Percentiles rank a stretch among this genome's conserved stretches.
Conservation (phyloP, 1,284 basidiomycete genomes). For the Puccinia coronata region DNA sequence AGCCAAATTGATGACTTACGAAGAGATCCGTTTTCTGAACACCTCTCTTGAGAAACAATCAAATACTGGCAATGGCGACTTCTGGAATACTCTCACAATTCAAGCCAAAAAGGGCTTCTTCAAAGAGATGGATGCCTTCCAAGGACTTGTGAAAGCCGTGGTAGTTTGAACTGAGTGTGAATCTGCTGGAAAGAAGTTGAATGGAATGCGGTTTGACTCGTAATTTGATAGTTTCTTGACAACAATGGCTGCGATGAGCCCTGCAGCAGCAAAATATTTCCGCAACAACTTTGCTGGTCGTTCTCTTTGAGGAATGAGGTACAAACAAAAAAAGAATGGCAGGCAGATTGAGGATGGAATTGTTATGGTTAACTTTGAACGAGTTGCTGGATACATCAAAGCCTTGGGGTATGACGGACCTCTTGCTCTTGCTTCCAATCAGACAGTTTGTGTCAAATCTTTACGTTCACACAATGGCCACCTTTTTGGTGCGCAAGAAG, state of each 20-base stretch:
- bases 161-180: neutral
- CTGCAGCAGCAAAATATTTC: neutral
- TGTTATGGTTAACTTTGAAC: constrained; percentile 7
- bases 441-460: constrained; percentile 22
- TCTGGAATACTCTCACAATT: neutral
- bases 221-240: constrained; percentile 34
- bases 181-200: constrained; percentile 4
- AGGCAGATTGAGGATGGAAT: constrained; percentile 17
- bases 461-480: neutral
- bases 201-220: constrained; percentile 1
- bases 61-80: neutral
- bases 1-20: neutral
- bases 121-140: neutral
- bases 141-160: constrained; percentile 24
- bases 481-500: constrained; percentile 32
- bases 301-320: neutral
- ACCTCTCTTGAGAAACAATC: constrained; percentile 12
- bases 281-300: constrained; percentile 7
- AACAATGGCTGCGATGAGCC: constrained; percentile 35
- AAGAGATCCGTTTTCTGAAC: neutral
- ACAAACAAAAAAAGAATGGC: neutral
- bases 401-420: constrained; percentile 13
- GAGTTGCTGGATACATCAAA: constrained; percentile 1
- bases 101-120: constrained; percentile 14
- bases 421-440: constrained; percentile 15